Conservation (phyloP, 169 alveolate species). For the Plasmodium vivax region DNA sequence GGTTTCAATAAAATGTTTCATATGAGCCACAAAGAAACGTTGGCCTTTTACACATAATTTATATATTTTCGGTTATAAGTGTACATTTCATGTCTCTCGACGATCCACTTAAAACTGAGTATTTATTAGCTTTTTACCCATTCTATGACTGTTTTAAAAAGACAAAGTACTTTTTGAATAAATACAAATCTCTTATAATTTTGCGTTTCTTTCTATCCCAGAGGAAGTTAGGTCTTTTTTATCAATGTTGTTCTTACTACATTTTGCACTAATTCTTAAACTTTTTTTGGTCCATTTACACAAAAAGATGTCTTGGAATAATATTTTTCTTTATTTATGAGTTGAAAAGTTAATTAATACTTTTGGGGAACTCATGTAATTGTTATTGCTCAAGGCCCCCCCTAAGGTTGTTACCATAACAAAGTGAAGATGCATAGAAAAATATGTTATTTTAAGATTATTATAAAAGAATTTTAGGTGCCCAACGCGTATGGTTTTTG, state of each 20-base stretch:
- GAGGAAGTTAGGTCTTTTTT: not conserved
- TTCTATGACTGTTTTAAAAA: not conserved
- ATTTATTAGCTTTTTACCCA: not conserved
- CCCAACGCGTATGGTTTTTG: not conserved
- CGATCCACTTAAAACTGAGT: not conserved
- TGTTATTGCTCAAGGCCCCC: not conserved
- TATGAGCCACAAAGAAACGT: not conserved
- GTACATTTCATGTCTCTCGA: not conserved
- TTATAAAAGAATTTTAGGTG: not conserved
- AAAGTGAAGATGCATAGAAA: not conserved
- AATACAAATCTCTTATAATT: constrained; percentile 2
- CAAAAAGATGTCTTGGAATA: not conserved
- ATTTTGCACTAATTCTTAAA: not conserved
- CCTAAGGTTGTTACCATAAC: not conserved
- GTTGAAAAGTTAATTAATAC: not conserved
- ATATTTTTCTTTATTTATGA: not conserved
- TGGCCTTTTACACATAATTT: not conserved
- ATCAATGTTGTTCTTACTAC: not conserved
- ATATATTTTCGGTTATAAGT: not conserved
- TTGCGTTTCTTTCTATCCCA: not conserved
- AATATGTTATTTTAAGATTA: not conserved
- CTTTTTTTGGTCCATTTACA: not conserved
- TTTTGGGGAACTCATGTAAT: not conserved
- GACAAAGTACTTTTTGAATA: not conserved
- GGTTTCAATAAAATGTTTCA: not conserved